Evolutionary conservation across 257 asterid species (phyloP).

Genomic region (Verbena officinalis): DNA sequence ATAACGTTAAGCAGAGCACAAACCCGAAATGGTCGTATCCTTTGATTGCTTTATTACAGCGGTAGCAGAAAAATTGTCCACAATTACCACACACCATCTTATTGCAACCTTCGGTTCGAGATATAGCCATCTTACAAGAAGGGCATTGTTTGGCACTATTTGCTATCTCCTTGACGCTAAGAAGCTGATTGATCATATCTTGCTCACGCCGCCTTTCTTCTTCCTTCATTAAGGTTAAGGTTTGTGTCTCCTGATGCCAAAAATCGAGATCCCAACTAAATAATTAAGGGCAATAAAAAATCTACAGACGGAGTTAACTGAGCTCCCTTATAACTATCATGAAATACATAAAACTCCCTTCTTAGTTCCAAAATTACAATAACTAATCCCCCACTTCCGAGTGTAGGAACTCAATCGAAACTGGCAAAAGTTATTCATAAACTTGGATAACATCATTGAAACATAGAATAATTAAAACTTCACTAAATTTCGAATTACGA

Average conservation of each 20-base stretch:
- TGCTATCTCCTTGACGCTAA: slow-evolving; percentile 58
- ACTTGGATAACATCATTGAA: not conserved
- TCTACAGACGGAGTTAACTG: no score
- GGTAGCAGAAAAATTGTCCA: slow-evolving; percentile 77
- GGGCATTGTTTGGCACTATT: slow-evolving; percentile 84
- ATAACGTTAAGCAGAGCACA: slow-evolving; percentile 6
- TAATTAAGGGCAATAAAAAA: no score
- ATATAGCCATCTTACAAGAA: slow-evolving; percentile 84
- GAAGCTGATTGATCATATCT: slow-evolving; percentile 76
- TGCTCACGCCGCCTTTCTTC: slow-evolving; percentile 68
- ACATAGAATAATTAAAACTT: no score
- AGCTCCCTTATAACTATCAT: no score
- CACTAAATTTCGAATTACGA: no score
- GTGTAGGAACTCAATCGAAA: no score
- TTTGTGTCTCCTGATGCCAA: slow-evolving; percentile 71
- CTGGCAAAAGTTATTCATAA: not conserved
- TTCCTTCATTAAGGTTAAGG: slow-evolving; percentile 46
- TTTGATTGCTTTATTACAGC: slow-evolving; percentile 60
- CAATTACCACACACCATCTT: slow-evolving; percentile 82
- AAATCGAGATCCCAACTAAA: slow-evolving; percentile 30
- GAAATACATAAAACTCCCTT: not conserved
- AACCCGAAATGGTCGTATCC: slow-evolving; percentile 96
- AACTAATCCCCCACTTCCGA: no score
- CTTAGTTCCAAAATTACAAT: not conserved
- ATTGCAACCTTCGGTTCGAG: slow-evolving; percentile 91